Conservation (phyloP, 768 basidiomycete species). For the Suillus ampliporus region DNA sequence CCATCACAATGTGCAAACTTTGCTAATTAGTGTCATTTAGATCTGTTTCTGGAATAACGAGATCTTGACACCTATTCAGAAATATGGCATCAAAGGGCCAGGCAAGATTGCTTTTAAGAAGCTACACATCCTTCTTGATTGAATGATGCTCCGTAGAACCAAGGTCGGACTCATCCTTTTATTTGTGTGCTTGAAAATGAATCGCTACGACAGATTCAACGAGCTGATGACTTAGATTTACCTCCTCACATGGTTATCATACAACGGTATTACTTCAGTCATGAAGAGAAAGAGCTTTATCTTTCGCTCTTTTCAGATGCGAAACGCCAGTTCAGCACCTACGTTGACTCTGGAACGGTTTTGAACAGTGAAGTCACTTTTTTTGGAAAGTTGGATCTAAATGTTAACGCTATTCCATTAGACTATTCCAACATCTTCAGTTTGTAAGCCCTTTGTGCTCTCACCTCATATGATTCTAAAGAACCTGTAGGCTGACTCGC, state of each 20-base stretch:
- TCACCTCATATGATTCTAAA: background rate
- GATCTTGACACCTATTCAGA: conserved; percentile 95
- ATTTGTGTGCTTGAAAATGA: background rate
- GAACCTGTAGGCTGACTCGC: conserved; percentile 74
- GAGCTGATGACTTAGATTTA: conserved; percentile 94
- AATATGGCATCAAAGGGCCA: conserved; percentile 80
- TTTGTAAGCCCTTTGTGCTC: conserved; percentile 50
- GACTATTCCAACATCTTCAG: conserved; percentile 92
- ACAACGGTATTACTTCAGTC: conserved; percentile 90
- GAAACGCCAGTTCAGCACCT: conserved; percentile 90
- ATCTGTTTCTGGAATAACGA: conserved; percentile 98
- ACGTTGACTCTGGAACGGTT: conserved; percentile 87
- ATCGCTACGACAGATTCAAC: conserved; percentile 66
- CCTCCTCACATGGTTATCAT: conserved; percentile 92
- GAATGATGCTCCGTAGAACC: conserved; percentile 95
- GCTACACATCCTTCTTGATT: conserved; percentile 83
- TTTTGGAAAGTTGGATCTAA: conserved; percentile 8
- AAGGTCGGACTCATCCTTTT: conserved; percentile 52
- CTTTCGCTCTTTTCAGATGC: conserved; percentile 91
- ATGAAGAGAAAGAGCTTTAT: conserved; percentile 96
- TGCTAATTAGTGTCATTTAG: conserved; percentile 37
- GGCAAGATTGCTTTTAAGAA: conserved; percentile 91
- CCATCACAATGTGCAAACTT: conserved; percentile 4
- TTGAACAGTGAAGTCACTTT: conserved; percentile 75
- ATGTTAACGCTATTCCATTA: conserved; percentile 27